Evolutionary conservation across 805 yeast genomes (phyloP).

Genomic region (Pichia phayaonensis): DNA sequence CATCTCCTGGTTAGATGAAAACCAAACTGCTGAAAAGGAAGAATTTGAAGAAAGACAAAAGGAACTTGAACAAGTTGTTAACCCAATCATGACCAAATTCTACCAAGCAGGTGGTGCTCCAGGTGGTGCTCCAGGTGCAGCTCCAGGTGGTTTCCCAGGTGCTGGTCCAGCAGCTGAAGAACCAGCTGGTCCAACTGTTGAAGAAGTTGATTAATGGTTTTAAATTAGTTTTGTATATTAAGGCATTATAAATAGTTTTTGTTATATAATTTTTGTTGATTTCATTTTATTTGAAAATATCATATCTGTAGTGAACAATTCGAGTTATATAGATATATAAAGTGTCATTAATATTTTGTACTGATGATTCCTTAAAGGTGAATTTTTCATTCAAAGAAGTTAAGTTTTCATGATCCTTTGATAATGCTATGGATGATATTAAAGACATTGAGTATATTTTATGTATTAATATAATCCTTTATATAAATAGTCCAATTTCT

Average conservation of each 20-base stretch:
- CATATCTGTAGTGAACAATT: too few relatives aligned
- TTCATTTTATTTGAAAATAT: neutral
- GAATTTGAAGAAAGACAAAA: slow-evolving; percentile 90
- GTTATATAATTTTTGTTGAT: neutral
- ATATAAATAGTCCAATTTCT: too few relatives aligned
- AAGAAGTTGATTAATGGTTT: slow-evolving; percentile 59
- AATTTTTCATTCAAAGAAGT: too few relatives aligned
- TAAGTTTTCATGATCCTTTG: too few relatives aligned
- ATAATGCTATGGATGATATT: too few relatives aligned
- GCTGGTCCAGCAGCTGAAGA: slow-evolving; percentile 40
- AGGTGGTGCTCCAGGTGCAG: slow-evolving; percentile 46
- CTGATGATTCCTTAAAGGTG: too few relatives aligned
- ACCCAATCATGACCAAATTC: slow-evolving; percentile 95
- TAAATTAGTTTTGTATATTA: neutral
- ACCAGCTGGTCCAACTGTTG: slow-evolving; percentile 77
- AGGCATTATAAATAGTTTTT: neutral
- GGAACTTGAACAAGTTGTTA: slow-evolving; percentile 90
- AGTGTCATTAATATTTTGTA: too few relatives aligned
- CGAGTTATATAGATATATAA: too few relatives aligned
- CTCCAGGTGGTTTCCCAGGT: slow-evolving; percentile 43
- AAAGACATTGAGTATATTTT: too few relatives aligned
- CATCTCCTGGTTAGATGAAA: slow-evolving; percentile 85
- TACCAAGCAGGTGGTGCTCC: slow-evolving; percentile 92
- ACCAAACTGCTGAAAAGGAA: slow-evolving; percentile 87
- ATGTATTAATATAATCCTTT: too few relatives aligned